Percentiles rank a stretch among this genome's conserved stretches.
These are phyloP conservation scores for Nigrospora sphaerica DNA, from an alignment of 2,329 filamentous ascomycete species.

Conservation along the genomic window DNA sequence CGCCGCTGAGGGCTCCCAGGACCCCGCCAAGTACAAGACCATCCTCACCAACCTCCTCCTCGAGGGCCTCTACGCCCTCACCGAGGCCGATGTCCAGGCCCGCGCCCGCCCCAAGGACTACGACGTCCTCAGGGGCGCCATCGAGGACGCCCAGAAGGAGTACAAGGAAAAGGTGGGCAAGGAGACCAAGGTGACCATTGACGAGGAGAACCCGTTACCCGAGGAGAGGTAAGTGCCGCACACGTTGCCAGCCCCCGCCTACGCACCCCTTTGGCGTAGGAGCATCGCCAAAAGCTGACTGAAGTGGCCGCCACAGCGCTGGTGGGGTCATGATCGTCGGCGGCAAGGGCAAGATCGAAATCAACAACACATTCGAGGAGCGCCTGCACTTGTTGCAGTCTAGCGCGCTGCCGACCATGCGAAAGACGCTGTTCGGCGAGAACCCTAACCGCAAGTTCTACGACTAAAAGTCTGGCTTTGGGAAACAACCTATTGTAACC, in stretches of 20 bases:
- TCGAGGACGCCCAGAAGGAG: constrained; percentile 68
- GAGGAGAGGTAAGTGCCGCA: constrained; percentile 67
- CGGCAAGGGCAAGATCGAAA: constrained; percentile 86
- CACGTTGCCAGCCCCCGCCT: not conserved
- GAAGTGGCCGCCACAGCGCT: constrained; percentile 45
- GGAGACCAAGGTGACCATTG: constrained; percentile 62
- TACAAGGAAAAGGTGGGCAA: constrained; percentile 74
- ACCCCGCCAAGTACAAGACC: constrained; percentile 66
- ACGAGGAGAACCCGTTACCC: constrained; percentile 72
- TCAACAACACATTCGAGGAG: constrained; percentile 97
- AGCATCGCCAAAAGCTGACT: not conserved
- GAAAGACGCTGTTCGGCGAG: constrained; percentile 83
- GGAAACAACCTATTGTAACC: not conserved
- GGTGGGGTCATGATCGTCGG: constrained; percentile 79
- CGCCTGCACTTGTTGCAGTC: constrained; percentile 79
- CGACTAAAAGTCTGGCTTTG: constrained; percentile 50
- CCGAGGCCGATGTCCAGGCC: constrained; percentile 70
- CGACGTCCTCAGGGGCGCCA: constrained; percentile 68
- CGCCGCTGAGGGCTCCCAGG: constrained; percentile 51
- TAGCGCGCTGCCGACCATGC: constrained; percentile 75
- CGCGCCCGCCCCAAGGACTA: constrained; percentile 75
- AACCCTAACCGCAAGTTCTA: constrained; percentile 95
- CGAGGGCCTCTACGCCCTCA: constrained; percentile 83
- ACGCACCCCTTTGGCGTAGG: not conserved
- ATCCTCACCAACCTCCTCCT: constrained; percentile 76